These are phyloP conservation scores for Acorus calamus DNA, from an alignment of 106 monocot genomes.

Conservation along the genomic window DNA sequence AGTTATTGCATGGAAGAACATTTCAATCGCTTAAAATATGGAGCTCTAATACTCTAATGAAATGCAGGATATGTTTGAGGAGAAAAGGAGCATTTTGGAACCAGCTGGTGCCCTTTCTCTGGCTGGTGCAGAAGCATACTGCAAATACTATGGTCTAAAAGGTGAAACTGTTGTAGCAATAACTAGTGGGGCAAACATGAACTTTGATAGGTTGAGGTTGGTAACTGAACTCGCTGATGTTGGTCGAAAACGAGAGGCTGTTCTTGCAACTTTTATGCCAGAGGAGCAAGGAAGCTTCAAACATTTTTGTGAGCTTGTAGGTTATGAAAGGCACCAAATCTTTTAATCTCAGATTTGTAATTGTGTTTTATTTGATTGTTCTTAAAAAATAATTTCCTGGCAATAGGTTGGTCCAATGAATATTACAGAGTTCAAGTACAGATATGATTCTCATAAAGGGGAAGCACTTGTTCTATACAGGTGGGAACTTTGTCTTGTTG, in stretches of 20 bases:
- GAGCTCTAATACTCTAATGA: neutral
- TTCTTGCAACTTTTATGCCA: conserved; percentile 71
- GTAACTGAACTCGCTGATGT: conserved; percentile 99
- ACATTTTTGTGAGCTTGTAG: conserved; percentile 62
- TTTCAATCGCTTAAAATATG: too few relatives aligned
- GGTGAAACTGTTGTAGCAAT: conserved; percentile 79
- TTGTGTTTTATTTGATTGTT: too few relatives aligned
- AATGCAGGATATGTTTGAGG: conserved; percentile 96
- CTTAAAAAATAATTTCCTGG: neutral
- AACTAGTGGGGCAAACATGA: conserved; percentile 98
- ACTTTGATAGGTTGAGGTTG: conserved; percentile 88
- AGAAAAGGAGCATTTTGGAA: conserved; percentile 97
- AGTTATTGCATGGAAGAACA: too few relatives aligned
- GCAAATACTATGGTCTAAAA: conserved; percentile 88
- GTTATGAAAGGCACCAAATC: neutral
- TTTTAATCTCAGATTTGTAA: neutral
- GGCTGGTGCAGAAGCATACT: conserved; percentile 97
- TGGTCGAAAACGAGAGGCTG: conserved; percentile 95
- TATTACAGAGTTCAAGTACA: conserved; percentile 97
- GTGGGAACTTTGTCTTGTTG: conserved; percentile 17
- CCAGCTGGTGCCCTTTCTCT: conserved; percentile 93
- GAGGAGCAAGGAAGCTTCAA: conserved; percentile 88
- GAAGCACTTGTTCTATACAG: conserved; percentile 95
- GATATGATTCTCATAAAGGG: conserved; percentile 64
- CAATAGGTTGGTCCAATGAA: conserved; percentile 79